Percentiles rank a stretch among this genome's conserved stretches.
These are phyloP conservation scores for Seminavis robusta DNA, from an alignment of 108 stramenopile species.

Conservation along the genomic window DNA sequence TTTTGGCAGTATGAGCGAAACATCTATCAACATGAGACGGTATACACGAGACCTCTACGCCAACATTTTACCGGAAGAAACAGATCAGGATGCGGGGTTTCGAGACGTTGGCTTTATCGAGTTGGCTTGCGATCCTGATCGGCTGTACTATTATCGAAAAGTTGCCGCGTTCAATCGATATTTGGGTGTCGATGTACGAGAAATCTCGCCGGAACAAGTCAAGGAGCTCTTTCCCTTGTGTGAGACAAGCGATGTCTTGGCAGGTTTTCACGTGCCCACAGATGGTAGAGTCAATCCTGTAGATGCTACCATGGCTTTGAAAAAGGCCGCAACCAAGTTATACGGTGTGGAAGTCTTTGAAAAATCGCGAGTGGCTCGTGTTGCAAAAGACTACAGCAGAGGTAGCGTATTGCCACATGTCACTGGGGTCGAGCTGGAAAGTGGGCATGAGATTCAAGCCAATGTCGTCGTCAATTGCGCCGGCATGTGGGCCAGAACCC, in stretches of 20 bases:
- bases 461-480: constrained; percentile 70
- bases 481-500: constrained; percentile 81
- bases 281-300: constrained; percentile 82
- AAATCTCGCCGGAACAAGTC: constrained; percentile 53
- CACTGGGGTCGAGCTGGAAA: constrained; percentile 31
- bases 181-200: constrained; percentile 66
- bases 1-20: constrained; percentile 40
- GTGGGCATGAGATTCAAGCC: constrained; percentile 34
- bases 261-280: constrained; percentile 62
- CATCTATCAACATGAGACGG: constrained; percentile 40
- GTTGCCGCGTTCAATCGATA: constrained; percentile 71
- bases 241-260: constrained; percentile 45
- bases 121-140: constrained; percentile 52
- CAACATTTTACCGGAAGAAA: constrained; percentile 55
- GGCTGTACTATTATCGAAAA: constrained; percentile 59
- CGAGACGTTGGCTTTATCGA: constrained; percentile 70
- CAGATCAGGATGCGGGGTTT: constrained; percentile 59
- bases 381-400: constrained; percentile 15
- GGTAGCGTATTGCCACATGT: constrained; percentile 18
- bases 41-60: constrained; percentile 67
- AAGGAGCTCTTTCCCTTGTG: constrained; percentile 44
- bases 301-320: constrained; percentile 68
- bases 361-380: constrained; percentile 16
- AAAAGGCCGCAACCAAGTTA: constrained; percentile 37
- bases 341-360: constrained; percentile 48